Evolutionary conservation across 2,329 filamentous ascomycete species (phyloP).

Genomic region (Hypocreales sp.): DNA sequence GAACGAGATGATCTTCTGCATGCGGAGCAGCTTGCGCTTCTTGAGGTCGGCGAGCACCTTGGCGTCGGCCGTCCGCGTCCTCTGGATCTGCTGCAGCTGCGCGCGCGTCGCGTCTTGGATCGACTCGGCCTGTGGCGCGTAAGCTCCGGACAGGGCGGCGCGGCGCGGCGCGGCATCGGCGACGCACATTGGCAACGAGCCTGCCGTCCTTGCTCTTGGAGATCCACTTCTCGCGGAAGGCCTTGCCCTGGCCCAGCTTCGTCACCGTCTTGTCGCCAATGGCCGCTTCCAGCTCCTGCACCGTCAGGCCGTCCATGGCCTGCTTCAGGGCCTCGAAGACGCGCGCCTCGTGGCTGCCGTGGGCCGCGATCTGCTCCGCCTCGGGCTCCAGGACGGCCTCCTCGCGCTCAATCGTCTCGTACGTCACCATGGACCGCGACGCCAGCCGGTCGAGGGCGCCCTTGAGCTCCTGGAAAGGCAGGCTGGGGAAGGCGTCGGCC

Average conservation of each 20-base stretch:
- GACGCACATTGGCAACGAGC: slow-evolving; percentile 34
- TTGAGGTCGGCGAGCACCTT: slow-evolving; percentile 71
- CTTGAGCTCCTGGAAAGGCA: slow-evolving; percentile 58
- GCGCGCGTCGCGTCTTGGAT: slow-evolving; percentile 70
- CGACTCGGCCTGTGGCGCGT: slow-evolving; percentile 48
- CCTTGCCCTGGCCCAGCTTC: slow-evolving; percentile 86
- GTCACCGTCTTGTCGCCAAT: slow-evolving; percentile 60
- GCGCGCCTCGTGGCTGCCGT: slow-evolving; percentile 70
- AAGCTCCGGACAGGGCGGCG: too few species aligned
- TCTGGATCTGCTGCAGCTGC: slow-evolving; percentile 57
- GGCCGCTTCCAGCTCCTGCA: slow-evolving; percentile 53
- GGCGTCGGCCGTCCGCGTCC: slow-evolving; percentile 54
- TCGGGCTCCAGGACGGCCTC: slow-evolving; percentile 62
- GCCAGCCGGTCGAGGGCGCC: slow-evolving; percentile 73
- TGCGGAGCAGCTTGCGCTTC: slow-evolving; percentile 78
- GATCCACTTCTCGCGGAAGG: slow-evolving; percentile 71
- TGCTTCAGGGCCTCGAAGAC: slow-evolving; percentile 61
- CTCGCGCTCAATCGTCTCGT: slow-evolving; percentile 70
- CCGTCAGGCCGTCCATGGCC: slow-evolving; percentile 65
- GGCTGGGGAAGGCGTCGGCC: slow-evolving; percentile 50
- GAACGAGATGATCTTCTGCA: slow-evolving; percentile 77
- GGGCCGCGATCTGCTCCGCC: slow-evolving; percentile 53
- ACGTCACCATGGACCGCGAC: slow-evolving; percentile 74
- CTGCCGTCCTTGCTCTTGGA: slow-evolving; percentile 42
- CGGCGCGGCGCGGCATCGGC: too few species aligned